These are phyloP conservation scores for Daedaleopsis nitida DNA, from an alignment of 768 basidiomycete species.

Conservation along the genomic window DNA sequence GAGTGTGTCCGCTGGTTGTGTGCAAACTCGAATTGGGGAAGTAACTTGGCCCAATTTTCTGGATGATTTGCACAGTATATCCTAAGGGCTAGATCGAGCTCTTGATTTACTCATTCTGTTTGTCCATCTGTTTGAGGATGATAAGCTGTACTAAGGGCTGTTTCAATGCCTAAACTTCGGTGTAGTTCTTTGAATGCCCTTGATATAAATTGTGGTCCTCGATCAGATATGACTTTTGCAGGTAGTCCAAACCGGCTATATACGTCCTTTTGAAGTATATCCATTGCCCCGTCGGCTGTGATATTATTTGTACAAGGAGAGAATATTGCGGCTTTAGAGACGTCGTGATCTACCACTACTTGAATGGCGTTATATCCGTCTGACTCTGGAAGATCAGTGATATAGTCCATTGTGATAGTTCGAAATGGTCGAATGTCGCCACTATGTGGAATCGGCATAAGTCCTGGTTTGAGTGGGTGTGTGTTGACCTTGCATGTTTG, in stretches of 20 bases:
- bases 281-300: constrained; percentile 19
- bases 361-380: constrained; percentile 21
- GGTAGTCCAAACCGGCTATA: constrained; percentile 11
- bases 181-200: constrained; percentile 36
- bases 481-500: constrained; percentile 28
- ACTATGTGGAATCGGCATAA: constrained; percentile 16
- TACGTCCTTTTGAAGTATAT: constrained; percentile 21
- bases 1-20: constrained; percentile 19
- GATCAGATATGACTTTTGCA: constrained; percentile 5
- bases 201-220: constrained; percentile 31
- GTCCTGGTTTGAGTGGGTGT: constrained; percentile 1
- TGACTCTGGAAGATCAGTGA: constrained; percentile 22
- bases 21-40: not conserved
- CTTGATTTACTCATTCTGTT: constrained; percentile 43
- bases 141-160: constrained; percentile 40
- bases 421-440: not conserved
- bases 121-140: constrained; percentile 47
- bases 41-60: constrained; percentile 34
- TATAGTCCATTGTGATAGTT: constrained; percentile 22
- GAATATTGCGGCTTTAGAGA: constrained; percentile 23
- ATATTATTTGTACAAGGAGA: constrained; percentile 24
- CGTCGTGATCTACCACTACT: constrained; percentile 15
- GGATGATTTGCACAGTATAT: constrained; percentile 35
- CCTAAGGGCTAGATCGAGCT: constrained; percentile 40
- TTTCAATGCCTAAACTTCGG: constrained; percentile 33